These are phyloP conservation scores for Cordyceps javanica DNA, from an alignment of 2,329 filamentous ascomycete species.

Conservation along the genomic window DNA sequence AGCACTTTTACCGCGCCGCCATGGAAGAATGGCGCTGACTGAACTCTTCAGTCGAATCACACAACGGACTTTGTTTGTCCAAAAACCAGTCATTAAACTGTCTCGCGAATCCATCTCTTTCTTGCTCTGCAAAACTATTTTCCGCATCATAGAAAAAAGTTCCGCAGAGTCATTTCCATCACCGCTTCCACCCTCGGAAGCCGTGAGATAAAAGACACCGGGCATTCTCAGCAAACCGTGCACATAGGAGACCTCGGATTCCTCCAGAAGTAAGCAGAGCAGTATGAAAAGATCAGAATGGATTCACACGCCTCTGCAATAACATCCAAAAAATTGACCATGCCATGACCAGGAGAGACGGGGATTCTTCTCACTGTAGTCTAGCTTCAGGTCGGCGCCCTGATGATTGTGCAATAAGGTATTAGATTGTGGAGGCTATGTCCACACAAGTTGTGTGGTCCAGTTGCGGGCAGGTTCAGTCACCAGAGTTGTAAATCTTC, in stretches of 20 bases:
- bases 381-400: constrained; percentile 9
- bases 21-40: not conserved
- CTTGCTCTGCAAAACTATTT: not conserved
- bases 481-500: constrained; percentile 8
- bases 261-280: constrained; percentile 9
- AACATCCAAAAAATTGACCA: constrained; percentile 7
- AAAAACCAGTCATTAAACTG: not conserved
- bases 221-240: constrained; percentile 11
- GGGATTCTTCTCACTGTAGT: not conserved
- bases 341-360: constrained; percentile 1
- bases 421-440: not conserved
- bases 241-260: constrained; percentile 13
- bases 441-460: not conserved
- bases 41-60: not conserved
- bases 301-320: constrained; percentile 1
- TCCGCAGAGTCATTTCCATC: not conserved
- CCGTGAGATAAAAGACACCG: constrained; percentile 8
- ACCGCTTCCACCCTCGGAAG: constrained; percentile 9
- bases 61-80: not conserved
- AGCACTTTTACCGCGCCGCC: constrained; percentile 10
- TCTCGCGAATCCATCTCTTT: not conserved
- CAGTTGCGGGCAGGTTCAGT: not conserved
- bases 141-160: not conserved
- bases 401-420: constrained; percentile 2
- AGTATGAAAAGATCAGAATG: not conserved